These are phyloP conservation scores for Anisogramma anomala DNA, from an alignment of 2,329 filamentous ascomycete genomes.

Conservation along the genomic window DNA sequence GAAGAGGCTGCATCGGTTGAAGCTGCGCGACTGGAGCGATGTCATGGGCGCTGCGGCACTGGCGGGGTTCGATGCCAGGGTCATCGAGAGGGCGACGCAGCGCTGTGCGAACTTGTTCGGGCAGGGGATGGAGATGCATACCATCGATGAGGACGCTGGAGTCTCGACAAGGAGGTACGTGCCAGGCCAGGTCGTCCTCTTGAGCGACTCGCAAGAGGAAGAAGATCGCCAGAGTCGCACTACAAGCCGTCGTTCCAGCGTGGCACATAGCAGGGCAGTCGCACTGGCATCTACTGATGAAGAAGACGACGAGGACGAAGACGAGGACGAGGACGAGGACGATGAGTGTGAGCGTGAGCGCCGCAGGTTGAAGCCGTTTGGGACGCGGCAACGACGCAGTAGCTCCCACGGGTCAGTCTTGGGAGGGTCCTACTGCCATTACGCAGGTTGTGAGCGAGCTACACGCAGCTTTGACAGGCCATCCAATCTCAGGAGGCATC, in stretches of 20 bases:
- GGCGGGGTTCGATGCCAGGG: constrained; percentile 53
- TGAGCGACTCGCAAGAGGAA: constrained; percentile 6
- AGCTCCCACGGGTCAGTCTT: constrained; percentile 17
- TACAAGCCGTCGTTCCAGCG: constrained; percentile 12
- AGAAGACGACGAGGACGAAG: background rate
- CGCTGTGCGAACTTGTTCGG: constrained; percentile 68
- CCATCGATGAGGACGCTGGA: constrained; percentile 28
- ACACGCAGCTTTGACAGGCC: constrained; percentile 27
- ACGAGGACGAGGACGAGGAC: background rate
- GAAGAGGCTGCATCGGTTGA: constrained; percentile 22
- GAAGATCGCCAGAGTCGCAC: constrained; percentile 6
- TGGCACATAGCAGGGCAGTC: constrained; percentile 1
- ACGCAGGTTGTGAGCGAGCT: constrained; percentile 26
- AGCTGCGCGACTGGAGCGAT: constrained; percentile 70
- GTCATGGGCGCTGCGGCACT: constrained; percentile 68
- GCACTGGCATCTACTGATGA: background rate
- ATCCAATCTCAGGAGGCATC: constrained; percentile 30
- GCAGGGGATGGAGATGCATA: constrained; percentile 55
- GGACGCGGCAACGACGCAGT: constrained; percentile 7
- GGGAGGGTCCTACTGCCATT: constrained; percentile 24
- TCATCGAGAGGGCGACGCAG: constrained; percentile 56
- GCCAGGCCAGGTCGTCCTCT: constrained; percentile 19
- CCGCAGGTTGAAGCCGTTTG: background rate
- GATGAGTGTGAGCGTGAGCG: background rate
- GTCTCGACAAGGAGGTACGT: constrained; percentile 18